Conservation (phyloP, 1,284 basidiomycete genomes). For the Cronartium quercuum region DNA sequence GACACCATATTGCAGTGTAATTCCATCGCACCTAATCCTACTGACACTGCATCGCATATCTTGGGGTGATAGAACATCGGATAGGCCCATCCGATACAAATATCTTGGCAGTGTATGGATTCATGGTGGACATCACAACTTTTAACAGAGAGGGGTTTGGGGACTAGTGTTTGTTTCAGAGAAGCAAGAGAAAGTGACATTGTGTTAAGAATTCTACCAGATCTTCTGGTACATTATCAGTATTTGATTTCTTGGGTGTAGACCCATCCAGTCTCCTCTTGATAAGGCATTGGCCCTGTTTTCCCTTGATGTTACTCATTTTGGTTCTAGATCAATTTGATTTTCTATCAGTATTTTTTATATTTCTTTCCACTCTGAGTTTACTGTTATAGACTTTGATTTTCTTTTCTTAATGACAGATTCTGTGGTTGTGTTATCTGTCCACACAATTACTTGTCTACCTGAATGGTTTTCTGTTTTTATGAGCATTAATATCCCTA, state of each 20-base stretch:
- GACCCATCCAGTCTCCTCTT: background rate
- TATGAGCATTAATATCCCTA: background rate
- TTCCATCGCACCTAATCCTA: too few species aligned
- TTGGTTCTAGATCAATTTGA: background rate
- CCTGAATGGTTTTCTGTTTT: background rate
- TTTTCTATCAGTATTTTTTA: background rate
- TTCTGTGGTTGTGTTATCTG: constrained; percentile 12
- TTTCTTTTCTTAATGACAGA: background rate
- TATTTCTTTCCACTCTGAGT: constrained; percentile 5
- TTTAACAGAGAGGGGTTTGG: background rate
- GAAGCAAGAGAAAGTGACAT: background rate
- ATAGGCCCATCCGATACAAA: too few species aligned
- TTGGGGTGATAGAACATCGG: too few species aligned
- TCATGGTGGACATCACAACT: too few species aligned
- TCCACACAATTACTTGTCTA: background rate
- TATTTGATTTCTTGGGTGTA: background rate
- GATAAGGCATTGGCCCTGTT: background rate
- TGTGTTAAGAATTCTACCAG: background rate
- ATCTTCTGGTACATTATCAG: background rate
- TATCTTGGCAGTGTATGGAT: background rate
- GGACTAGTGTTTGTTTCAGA: background rate
- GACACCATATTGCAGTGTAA: too few species aligned
- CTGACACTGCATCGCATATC: too few species aligned
- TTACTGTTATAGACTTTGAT: background rate
- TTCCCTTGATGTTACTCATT: background rate